phyloP scores from a whole-genome alignment of 495 filamentous ascomycete genomes.

The Peziza echinospora region DNA sequence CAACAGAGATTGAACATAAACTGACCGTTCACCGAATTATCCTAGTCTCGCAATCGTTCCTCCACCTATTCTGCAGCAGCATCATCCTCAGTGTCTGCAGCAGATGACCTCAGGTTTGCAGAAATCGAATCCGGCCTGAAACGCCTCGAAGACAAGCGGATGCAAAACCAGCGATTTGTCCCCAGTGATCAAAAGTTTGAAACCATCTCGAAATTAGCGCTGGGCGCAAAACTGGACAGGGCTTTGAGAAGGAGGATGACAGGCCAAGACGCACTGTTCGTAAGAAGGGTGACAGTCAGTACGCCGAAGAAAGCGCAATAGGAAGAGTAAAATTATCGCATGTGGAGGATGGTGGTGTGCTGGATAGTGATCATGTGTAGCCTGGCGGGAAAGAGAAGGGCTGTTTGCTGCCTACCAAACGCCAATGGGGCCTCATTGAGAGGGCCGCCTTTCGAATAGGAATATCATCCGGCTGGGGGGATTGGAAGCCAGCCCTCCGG shows the following conservation, averaged over 20 bases:
- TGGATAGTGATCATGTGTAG: no score
- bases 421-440: no score
- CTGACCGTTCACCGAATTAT: no score
- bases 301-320: no score
- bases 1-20: neutral
- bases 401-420: no score
- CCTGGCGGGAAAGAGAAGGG: no score
- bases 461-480: no score
- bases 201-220: conserved; percentile 68
- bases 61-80: neutral
- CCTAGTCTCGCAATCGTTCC: neutral
- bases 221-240: conserved; percentile 84
- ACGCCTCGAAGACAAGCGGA: conserved; percentile 76
- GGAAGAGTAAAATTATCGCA: no score
- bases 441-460: no score
- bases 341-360: no score
- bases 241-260: conserved; percentile 78
- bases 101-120: neutral
- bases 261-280: conserved; percentile 78
- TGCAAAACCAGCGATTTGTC: conserved; percentile 65
- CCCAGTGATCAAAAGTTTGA: conserved; percentile 63
- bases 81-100: neutral
- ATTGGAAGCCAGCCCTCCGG: no score
- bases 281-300: no score
- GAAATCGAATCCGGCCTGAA: conserved; percentile 62